Base-by-base conservation (phyloP, 1,284 basidiomycete genomes). In the Salmacisia buchloeana region DNA sequence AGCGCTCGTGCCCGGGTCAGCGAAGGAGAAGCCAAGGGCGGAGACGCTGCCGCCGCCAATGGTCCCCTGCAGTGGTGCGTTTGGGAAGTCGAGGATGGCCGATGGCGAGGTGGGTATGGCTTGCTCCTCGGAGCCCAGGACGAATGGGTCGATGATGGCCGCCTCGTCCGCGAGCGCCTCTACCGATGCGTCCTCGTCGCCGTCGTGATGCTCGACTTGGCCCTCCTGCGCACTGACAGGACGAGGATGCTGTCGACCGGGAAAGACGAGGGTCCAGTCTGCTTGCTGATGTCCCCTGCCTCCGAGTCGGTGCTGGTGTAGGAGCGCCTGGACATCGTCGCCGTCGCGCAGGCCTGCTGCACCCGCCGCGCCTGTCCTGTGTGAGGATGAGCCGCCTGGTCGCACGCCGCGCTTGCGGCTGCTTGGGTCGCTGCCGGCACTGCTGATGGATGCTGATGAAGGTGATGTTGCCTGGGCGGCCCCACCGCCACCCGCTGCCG, bases 251-350 rank as follows among this genome's bases (percentile, higher is more conserved):
- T 29, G 49, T 27, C 49, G 23, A 29, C 49, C 49, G 23, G 49
- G 49, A 29, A 54, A 54, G 49, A 54, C 49, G 15, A 54, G 49
- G 29, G 49, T 54, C 49, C 49, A 54, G 15, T 54, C 49, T n/a
- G n/a, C n/a, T 21, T 9, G 41, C 41, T 43, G 41, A 43, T 18
- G 6, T 43, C 18, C 41, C 18, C 41, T 43, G 41, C 23, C 41
- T 9, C 1, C 41, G 41, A 15, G 18, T 43, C 23, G 10, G 18
- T 43, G 41, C 1, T 7, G 18, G 10, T 43, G 41, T 43, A 18
- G 6, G 41, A n/a, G 18, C 6, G 41, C 10, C 10, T 15, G 41
- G 41, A 43, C 18, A 7, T 15, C 41, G 23, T 43, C 41, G n/a
- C n/a, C n/a, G n/a, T n/a, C n/a, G n/a, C n/a, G n/a, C n/a, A n/a